Evolutionary conservation across 331 rosid species (phyloP).

Genomic region (Pyrus hybrid): DNA sequence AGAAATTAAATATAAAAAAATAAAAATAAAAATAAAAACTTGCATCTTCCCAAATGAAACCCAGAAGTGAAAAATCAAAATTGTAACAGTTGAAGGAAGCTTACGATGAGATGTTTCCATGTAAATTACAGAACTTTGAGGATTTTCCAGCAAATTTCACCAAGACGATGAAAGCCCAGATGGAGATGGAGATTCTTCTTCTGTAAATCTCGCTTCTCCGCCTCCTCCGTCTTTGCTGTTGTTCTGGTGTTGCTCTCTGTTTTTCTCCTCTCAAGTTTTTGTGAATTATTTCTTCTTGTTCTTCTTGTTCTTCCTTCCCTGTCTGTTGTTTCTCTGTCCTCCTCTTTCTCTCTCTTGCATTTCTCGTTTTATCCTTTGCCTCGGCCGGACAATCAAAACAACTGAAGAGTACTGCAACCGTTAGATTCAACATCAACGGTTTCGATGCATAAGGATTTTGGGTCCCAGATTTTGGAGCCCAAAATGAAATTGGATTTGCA

Average conservation of each 20-base stretch:
- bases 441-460: not conserved
- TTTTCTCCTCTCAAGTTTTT: not conserved
- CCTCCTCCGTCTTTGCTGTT: not conserved
- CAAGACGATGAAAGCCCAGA: conserved; percentile 17
- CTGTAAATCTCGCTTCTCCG: not conserved
- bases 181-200: conserved; percentile 4
- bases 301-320: not conserved
- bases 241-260: not conserved
- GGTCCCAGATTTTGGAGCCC: not conserved
- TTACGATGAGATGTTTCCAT: conserved; percentile 20
- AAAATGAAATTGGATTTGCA: not conserved
- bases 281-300: not conserved
- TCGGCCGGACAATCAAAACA: conserved; percentile 6
- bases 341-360: not conserved
- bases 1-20: not conserved
- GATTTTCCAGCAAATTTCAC: not conserved
- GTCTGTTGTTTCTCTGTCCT: not conserved
- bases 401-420: conserved; percentile 25
- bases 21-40: not conserved
- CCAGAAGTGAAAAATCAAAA: not conserved
- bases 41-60: not conserved
- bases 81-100: not conserved
- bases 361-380: not conserved
- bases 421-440: conserved; percentile 10
- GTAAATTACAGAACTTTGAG: not conserved